Percentiles rank a stretch among this genome's conserved stretches.
These are phyloP conservation scores for Mrakia gelida DNA, from an alignment of 768 basidiomycete species.

Conservation along the genomic window DNA sequence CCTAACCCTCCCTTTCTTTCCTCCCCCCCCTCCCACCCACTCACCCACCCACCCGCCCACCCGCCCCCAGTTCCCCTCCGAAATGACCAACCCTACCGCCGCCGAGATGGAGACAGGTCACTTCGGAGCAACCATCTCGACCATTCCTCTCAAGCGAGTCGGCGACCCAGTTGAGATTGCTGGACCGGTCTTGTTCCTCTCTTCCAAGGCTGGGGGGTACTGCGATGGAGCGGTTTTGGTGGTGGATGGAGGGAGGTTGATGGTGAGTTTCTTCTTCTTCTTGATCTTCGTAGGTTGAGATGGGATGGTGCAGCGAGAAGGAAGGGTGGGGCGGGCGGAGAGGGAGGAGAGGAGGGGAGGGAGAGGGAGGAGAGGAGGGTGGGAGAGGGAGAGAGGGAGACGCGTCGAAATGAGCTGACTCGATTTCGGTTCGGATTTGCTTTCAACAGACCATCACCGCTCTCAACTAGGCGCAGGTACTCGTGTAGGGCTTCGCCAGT, in stretches of 20 bases:
- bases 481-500: no score
- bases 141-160: not conserved
- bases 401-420: not conserved
- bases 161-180: constrained; percentile 21
- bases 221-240: constrained; percentile 6
- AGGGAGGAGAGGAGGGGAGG: not conserved
- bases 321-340: not conserved
- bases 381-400: not conserved
- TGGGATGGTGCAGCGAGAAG: no score
- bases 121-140: not conserved
- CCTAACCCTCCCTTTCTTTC: not conserved
- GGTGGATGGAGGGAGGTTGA: constrained; percentile 25
- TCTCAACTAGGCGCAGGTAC: not conserved
- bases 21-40: not conserved
- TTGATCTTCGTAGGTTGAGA: no score
- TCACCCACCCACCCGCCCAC: not conserved
- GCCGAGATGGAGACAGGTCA: not conserved
- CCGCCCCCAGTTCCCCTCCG: constrained; percentile 13
- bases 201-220: constrained; percentile 15
- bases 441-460: not conserved
- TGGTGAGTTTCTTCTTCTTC: not conserved
- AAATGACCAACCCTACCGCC: not conserved
- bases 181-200: constrained; percentile 16
- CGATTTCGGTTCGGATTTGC: not conserved
- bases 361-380: not conserved